Base-by-base conservation (phyloP, 805 yeast genomes). In the Scheffersomyces amazonensis region DNA sequence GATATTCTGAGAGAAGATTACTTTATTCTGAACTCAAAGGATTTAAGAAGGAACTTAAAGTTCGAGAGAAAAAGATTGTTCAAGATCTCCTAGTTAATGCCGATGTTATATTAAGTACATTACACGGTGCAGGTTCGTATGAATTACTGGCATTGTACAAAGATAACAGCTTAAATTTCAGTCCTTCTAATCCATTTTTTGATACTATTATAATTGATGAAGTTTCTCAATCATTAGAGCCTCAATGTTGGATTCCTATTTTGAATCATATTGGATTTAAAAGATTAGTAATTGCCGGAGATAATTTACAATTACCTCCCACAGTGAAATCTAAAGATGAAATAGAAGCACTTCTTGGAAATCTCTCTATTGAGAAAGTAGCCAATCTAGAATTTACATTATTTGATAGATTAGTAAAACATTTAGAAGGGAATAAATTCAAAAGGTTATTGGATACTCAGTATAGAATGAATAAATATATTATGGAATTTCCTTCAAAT, bases 211-310 rank as follows among this genome's bases (percentile, higher is more conserved):
- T 93, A 10, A 90, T 91, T 24, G 99, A 91, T 62, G 99, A 91
- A 60, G 96, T 91, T 0, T 88, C 97, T 0, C 99, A 91, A 58
- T 75, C 96, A 9, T 62, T 91, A 38, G 96, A 91, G 53, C 96
- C 97, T 1, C 96, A 91, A 48, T 89, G 97, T 52, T 90, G 97
- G 97, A 89, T 91, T 17, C 97, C 99, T 1, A 43, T 93, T 5
- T 69, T 88, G 3, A 74, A 76, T 27, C 91, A 86, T 50, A 61
- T 72, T 11, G 72, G 78, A 7, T 16, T 78, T 30, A 69, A 71
- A 24, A 73, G 80, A 37, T 58, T 91, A 17, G 76, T 91, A 1
- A 72, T 91, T 17, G 97, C 98, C 0, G 99, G 99, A 36, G 99
- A 91, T 56, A 84, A 90, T 53, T 80, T 80, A 63, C 99, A 91